Evolutionary conservation across 2,329 filamentous ascomycete genomes (phyloP).

Genomic region (Xylariaceae sp.): DNA sequence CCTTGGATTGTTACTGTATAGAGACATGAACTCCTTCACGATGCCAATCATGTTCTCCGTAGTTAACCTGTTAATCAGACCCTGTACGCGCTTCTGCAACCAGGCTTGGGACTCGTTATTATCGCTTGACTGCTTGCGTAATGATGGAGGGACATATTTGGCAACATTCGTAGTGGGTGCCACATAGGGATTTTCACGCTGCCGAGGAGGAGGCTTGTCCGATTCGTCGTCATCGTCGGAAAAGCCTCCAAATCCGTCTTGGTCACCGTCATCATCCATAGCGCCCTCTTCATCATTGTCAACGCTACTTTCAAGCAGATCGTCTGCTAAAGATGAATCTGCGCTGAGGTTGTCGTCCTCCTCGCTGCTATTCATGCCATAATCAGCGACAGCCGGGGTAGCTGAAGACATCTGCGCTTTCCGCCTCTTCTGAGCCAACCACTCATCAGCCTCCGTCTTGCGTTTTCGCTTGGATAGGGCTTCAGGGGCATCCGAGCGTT

Average conservation of each 20-base stretch:
- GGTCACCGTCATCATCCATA: constrained; percentile 18
- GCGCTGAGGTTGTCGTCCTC: constrained; percentile 20
- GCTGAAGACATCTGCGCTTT: constrained; percentile 33
- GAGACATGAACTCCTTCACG: constrained; percentile 71
- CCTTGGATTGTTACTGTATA: constrained; percentile 82
- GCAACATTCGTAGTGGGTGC: constrained; percentile 57
- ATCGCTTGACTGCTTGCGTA: constrained; percentile 59
- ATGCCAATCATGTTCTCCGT: constrained; percentile 87
- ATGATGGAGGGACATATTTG: constrained; percentile 88
- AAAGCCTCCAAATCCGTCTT: constrained; percentile 36
- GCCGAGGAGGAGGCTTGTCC: constrained; percentile 34
- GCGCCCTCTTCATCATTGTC: constrained; percentile 29
- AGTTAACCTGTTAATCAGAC: constrained; percentile 86
- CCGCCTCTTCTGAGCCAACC: constrained; percentile 54
- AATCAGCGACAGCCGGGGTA: constrained; percentile 3
- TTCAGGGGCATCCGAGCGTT: constrained; percentile 30
- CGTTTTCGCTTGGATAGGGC: constrained; percentile 58
- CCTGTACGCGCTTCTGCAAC: constrained; percentile 76
- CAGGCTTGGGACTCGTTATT: constrained; percentile 64
- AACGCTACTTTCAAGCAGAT: constrained; percentile 17
- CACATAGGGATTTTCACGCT: constrained; percentile 83
- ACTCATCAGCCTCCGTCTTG: constrained; percentile 54
- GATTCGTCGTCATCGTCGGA: constrained; percentile 27
- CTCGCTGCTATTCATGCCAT: constrained; percentile 21
- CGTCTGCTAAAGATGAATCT: constrained; percentile 1